Evolutionary conservation across 1,139 yeast species (phyloP).

Genomic region (Hemisphaericaspora subhashii): DNA sequence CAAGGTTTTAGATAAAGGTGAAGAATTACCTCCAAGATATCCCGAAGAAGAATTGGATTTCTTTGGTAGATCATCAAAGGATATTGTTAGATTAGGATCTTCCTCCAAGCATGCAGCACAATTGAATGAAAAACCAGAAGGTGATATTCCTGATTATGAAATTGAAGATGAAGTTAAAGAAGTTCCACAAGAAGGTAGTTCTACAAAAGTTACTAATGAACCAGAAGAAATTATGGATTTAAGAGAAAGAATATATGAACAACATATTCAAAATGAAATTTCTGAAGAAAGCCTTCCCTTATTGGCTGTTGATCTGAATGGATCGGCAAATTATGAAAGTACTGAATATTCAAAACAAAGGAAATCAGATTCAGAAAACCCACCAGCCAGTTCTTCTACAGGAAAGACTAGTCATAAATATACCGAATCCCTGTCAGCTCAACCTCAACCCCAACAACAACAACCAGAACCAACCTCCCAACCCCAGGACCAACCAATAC

Average conservation of each 20-base stretch:
- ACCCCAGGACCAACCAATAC: no score
- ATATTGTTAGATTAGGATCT: conserved; percentile 21
- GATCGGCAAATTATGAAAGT: conserved; percentile 3
- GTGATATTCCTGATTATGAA: conserved; percentile 14
- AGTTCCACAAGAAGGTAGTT: conserved; percentile 16
- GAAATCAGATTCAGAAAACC: conserved; percentile 4
- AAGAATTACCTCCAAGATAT: conserved; percentile 68
- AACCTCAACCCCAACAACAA: conserved; percentile 1
- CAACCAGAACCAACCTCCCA: neutral
- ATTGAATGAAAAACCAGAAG: conserved; percentile 13
- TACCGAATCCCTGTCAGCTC: no score
- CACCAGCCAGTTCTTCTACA: neutral
- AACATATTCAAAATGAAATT: conserved; percentile 17
- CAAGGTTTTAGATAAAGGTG: conserved; percentile 67
- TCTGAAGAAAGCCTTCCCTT: conserved; percentile 15
- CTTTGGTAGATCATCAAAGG: conserved; percentile 48
- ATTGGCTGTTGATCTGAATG: conserved; percentile 4
- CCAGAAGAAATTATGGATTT: conserved; percentile 44
- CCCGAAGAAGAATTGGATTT: conserved; percentile 65
- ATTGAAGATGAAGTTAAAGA: conserved; percentile 19
- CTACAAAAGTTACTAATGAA: conserved; percentile 32
- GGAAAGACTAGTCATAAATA: no score
- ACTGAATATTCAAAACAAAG: conserved; percentile 6
- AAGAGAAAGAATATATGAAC: conserved; percentile 39
- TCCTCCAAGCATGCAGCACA: conserved; percentile 22